These are phyloP conservation scores for Hypseocharis bilobata DNA, from an alignment of 441 rosid genomes.

Conservation along the genomic window DNA sequence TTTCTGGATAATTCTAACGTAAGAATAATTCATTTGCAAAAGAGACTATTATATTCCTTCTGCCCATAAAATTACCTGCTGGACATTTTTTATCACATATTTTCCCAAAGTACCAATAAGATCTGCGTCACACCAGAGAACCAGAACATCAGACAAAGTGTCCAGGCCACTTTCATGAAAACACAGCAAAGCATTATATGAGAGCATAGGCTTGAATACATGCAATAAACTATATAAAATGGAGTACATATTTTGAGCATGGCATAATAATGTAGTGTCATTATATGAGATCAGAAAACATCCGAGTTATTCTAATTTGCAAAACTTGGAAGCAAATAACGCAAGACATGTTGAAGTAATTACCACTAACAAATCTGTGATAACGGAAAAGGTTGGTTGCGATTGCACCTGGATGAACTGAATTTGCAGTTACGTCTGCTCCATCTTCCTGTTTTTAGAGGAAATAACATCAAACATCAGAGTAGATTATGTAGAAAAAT, in stretches of 20 bases:
- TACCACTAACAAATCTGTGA: constrained; percentile 40
- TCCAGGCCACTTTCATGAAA: background rate
- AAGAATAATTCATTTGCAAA: background rate
- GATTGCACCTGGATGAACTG: constrained; percentile 67
- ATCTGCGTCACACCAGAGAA: constrained; percentile 28
- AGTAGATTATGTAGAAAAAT: background rate
- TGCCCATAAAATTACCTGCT: constrained; percentile 35
- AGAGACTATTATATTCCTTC: background rate
- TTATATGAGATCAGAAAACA: background rate
- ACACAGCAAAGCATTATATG: background rate
- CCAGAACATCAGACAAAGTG: background rate
- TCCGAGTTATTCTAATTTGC: background rate
- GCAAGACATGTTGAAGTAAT: background rate
- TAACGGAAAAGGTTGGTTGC: constrained; percentile 49
- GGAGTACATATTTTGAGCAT: too few species aligned
- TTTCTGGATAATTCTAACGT: background rate
- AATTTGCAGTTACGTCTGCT: constrained; percentile 54
- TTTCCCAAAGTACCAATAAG: constrained; percentile 33
- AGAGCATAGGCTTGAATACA: background rate
- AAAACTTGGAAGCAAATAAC: background rate
- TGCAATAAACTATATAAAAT: background rate
- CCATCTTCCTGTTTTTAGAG: constrained; percentile 40
- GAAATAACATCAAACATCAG: background rate
- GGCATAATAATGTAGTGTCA: too few species aligned
- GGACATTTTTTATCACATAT: constrained; percentile 43